phyloP scores from a whole-genome alignment of 129 eudicot species.

The Saussurea involucrata region DNA sequence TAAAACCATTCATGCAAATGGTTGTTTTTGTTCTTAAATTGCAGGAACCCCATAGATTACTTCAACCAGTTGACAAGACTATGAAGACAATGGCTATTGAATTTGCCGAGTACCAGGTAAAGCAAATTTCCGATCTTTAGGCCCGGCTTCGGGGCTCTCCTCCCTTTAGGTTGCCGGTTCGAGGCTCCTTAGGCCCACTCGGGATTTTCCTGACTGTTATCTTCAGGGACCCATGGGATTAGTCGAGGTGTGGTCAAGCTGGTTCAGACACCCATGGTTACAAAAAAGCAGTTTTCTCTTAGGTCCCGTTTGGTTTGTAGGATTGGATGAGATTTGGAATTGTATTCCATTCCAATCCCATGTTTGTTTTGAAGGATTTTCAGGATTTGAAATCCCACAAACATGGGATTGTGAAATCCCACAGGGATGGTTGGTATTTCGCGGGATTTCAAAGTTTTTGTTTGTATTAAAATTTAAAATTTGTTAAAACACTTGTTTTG shows the following conservation, averaged over 20 bases:
- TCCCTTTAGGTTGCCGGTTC: too few species aligned
- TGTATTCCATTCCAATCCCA: too few species aligned
- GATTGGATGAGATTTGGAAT: too few species aligned
- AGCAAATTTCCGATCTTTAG: background rate
- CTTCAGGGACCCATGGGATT: background rate
- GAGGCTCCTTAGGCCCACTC: too few species aligned
- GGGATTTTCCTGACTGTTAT: background rate
- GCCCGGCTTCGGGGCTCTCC: background rate
- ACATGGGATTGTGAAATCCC: too few species aligned
- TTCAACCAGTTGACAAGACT: constrained; percentile 84
- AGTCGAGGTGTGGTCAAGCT: background rate
- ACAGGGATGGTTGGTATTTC: too few species aligned
- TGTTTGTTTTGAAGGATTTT: too few species aligned
- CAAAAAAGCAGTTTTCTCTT: background rate
- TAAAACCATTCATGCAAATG: background rate
- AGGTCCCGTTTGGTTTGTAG: too few species aligned
- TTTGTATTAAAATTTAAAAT: too few species aligned
- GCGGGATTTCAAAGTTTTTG: too few species aligned
- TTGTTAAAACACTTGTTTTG: too few species aligned
- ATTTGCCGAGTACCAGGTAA: constrained; percentile 93
- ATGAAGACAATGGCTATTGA: constrained; percentile 90
- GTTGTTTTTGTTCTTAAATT: constrained; percentile 10
- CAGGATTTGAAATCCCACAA: too few species aligned
- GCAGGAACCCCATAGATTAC: constrained; percentile 87
- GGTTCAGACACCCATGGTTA: background rate